These are phyloP conservation scores for Polychaeton citri DNA, from an alignment of 2,329 filamentous ascomycete genomes.

Conservation along the genomic window DNA sequence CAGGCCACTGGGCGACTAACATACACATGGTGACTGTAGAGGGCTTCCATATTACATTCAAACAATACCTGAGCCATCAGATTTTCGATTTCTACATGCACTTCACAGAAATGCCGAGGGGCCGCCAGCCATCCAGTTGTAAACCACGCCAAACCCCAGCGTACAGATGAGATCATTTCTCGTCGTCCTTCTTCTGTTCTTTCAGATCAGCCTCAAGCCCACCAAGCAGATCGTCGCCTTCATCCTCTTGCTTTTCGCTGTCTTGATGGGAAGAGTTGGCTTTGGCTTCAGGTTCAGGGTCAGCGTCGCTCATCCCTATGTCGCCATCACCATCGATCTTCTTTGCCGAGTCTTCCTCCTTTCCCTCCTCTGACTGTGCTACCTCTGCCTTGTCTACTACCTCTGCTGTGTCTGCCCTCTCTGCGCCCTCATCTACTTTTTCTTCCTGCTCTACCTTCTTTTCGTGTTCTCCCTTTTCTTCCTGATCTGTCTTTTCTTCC, in stretches of 20 bases:
- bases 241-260: background rate
- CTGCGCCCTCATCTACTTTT: background rate
- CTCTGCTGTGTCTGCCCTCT: background rate
- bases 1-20: no score
- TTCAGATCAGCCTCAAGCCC: background rate
- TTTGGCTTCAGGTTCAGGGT: background rate
- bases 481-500: background rate
- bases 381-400: background rate
- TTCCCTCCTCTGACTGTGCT: background rate
- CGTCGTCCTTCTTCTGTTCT: background rate
- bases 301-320: background rate
- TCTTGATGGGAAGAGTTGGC: background rate
- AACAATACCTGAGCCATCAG: no score
- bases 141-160: no score
- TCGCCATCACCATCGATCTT: background rate
- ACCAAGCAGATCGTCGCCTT: background rate
- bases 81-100: no score
- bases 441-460: background rate
- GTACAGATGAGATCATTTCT: no score
- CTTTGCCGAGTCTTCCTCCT: background rate
- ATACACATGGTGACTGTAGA: no score
- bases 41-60: no score
- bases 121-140: no score
- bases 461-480: background rate
- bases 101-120: no score